Base-by-base conservation (phyloP, 2,329 filamentous ascomycete species). In the Beauveria australis region DNA sequence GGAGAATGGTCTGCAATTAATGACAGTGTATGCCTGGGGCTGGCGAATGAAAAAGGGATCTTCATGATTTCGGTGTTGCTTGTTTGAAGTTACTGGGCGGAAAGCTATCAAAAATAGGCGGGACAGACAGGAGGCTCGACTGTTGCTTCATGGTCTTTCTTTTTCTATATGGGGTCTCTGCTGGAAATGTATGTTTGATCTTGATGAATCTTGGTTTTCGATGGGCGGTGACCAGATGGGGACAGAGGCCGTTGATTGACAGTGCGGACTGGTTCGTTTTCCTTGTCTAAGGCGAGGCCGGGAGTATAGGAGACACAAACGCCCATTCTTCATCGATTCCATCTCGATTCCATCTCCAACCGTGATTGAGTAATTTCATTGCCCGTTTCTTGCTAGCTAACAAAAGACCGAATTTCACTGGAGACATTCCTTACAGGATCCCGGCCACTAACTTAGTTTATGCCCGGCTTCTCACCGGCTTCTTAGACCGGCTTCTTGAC, bases 161-260 rank as follows among this genome's bases (percentile, higher is more conserved):
- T 47, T 26, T 37, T 22, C 19, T 48, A 33, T 40, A 40, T 26
- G 54, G 28, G 19, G 44, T 16, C 19, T 57, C 19, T 18, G 37
- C 19, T 57, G 54, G 53, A 57, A 37, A 48, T 57, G 16, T 57
- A 57, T 47, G 54, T 48, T 26, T 57, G 26, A 41, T n/a, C 24
- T 48, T 7, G 37, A 43, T 19, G 22, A 40, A 16, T 55, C 18
- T 46, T 40, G 44, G 43, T 19, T 56, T 55, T 19, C 9, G 30
- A 40, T n/a, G 43, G 43, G 14, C 5, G 30, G 14, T 19, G 16
- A 22, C 37, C 18, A 16, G 22, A 43, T 41, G 44, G 33, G n/a
- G 46, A 28, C n/a, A 37, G 24, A 22, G 26, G 26, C 43, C 33
- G 3, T 24, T 44, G 37, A 30, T 28, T 33, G 19, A 48, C 6